Percentiles rank a stretch among this genome's conserved stretches.
Conservation (phyloP, 768 basidiomycete genomes). For the Lentinula aciculospora region DNA sequence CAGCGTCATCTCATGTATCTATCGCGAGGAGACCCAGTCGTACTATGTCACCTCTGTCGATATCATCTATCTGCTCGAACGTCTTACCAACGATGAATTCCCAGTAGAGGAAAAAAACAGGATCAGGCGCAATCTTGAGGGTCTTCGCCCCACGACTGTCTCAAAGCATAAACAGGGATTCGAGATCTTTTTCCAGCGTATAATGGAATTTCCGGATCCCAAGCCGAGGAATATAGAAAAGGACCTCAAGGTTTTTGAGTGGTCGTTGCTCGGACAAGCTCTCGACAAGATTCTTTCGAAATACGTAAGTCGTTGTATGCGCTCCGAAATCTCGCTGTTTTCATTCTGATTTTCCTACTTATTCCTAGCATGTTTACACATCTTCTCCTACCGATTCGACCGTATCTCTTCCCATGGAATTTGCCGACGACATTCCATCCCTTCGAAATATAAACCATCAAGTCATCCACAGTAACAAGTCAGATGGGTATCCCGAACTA, state of each 20-base stretch:
- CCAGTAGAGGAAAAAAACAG: conserved; percentile 96
- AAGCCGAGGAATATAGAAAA: conserved; percentile 97
- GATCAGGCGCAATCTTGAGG: conserved; percentile 91
- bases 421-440: conserved; percentile 20
- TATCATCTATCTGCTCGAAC: conserved; percentile 88
- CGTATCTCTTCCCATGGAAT: conserved; percentile 24
- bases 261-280: conserved; percentile 64
- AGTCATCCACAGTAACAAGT: background rate
- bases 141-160: conserved; percentile 84
- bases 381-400: conserved; percentile 27
- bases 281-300: conserved; percentile 77
- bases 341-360: conserved; percentile 4
- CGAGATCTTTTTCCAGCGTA: conserved; percentile 87
- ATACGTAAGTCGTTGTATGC: conserved; percentile 54
- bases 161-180: conserved; percentile 78
- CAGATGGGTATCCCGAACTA: background rate
- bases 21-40: conserved; percentile 65
- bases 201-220: conserved; percentile 94
- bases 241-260: conserved; percentile 86
- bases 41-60: conserved; percentile 95
- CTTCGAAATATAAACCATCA: conserved; percentile 20
- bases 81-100: conserved; percentile 68
- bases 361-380: conserved; percentile 40
- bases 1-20: conserved; percentile 93
- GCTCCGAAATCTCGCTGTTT: background rate